Evolutionary conservation across 176 grass and related monocot genomes (phyloP), one percentile per base, ranked within the genome.

Genomic region (Avena insularis): DNA sequence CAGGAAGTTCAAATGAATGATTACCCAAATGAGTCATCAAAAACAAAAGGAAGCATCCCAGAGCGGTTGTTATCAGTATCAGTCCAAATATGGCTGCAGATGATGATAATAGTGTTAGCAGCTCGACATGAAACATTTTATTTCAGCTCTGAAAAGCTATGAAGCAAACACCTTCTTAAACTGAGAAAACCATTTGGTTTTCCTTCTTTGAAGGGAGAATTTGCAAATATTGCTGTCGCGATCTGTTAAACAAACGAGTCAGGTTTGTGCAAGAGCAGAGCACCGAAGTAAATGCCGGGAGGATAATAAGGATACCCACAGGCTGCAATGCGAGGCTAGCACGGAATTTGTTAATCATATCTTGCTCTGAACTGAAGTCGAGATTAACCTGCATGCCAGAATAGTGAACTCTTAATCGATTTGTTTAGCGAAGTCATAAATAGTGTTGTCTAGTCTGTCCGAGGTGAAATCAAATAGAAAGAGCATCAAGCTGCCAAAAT

Each of bases 11-110:
- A 47, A 2, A 81, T 76, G 55, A 57, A 70, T 84, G 56, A 90
- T 87, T 85, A 95, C 95, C 95, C 95, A 89, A 95, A 98, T 78
- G 93, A 86, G 48, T 90, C 79, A 25, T 98, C 88, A 40, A 95
- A 98, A 74, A 98, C 95, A 92, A 98, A 98, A 69, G 95, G 95
- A 86, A 99, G 94, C 97, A 99, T 99, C 63, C 94, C 97, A 35
- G 93, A 45, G n/a, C 97, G 94, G 70, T 99, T 93, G 88, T 99
- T 99, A 69, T 99, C 97, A 62, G 97, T 99, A 86, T 99, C 97
- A 38, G 97, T 99, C 97, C 97, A 99, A 31, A 96, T 89, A 62
- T 99, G 94, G 89, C 97, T 99, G 92, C 86, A 94, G 57, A 75
- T 69, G 77, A 58, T 40, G 20, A 21, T 59, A 56, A 82, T 40